Evolutionary conservation across 352 stramenopile species (phyloP), one percentile per base, ranked within the genome.

Genomic region (Peronospora belbahrii): DNA sequence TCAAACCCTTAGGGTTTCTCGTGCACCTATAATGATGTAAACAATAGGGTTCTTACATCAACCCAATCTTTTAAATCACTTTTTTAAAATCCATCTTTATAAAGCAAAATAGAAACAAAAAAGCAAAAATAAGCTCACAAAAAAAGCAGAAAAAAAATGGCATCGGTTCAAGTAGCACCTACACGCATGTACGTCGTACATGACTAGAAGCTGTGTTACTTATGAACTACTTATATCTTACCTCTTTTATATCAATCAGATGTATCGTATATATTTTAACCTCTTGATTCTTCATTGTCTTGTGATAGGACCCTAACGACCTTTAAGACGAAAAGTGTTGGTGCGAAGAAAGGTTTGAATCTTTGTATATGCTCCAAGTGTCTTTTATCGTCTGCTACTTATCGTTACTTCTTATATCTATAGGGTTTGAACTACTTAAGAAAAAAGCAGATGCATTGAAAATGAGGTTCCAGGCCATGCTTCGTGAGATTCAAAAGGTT

Each of bases 391-490:
- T 38, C 24, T 23, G 28, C 22, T 18, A 22, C 14, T 10, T 47
- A 7, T 24, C 20, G n/a, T n/a, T n/a, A n/a, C n/a, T n/a, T n/a
- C n/a, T n/a, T n/a, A n/a, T n/a, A n/a, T n/a, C n/a, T 45, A 28
- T 50, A 88, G 77, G 77, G n/a, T 88, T 82, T 65, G 79, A 91
- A 45, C 47, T 94, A 38, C 60, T 94, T 25, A 94, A 94, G 72
- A 99, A 99, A 79, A 99, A 99, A 72, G 95, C 96, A 1, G 97
- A 99, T 61, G 97, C 97, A 7, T 80, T 99, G 17, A 99, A 98
- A 81, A 95, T 97, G 54, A 73, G 90, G n/a, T 95, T 94, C 61
- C 79, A 92, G 52, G 67, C 74, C 40, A 88, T 94, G 70, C 59
- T 95, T 31, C 76, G 76, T 25, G 80, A 92, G 53, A 95, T 92